Conservation (phyloP, 1,284 basidiomycete genomes). For the Malassezia globosa region DNA sequence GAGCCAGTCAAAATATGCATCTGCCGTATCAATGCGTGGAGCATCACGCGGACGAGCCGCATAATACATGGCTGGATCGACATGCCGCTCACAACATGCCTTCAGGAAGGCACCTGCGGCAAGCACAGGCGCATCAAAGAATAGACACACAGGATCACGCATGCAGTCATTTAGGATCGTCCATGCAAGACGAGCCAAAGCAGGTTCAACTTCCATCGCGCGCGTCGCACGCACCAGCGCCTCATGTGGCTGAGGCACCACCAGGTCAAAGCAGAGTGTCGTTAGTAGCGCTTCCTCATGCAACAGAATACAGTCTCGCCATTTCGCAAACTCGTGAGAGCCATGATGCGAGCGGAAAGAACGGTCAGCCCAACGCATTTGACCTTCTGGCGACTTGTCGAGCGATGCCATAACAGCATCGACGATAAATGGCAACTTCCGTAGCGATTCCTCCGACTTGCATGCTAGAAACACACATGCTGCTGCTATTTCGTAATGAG, state of each 20-base stretch:
- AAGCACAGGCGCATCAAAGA: constrained; percentile 39
- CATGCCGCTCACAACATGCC: constrained; percentile 23
- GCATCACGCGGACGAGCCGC: constrained; percentile 11
- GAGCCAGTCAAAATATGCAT: constrained; percentile 19
- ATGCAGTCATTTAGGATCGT: constrained; percentile 32
- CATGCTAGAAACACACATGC: constrained; percentile 81
- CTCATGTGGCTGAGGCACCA: constrained; percentile 65
- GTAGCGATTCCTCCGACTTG: constrained; percentile 76
- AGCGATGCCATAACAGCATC: constrained; percentile 62
- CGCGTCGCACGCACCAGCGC: constrained; percentile 32
- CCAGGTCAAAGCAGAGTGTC: constrained; percentile 80
- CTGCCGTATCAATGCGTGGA: constrained; percentile 7
- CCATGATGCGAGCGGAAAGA: constrained; percentile 23
- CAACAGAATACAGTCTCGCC: constrained; percentile 60
- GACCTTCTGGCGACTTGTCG: constrained; percentile 51
- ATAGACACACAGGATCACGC: constrained; percentile 29
- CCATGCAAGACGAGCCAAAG: constrained; percentile 29
- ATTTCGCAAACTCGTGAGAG: constrained; percentile 49
- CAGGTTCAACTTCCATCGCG: constrained; percentile 22
- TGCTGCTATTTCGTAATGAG: constrained; percentile 60
- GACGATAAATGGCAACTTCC: constrained; percentile 73
- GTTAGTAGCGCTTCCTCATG: constrained; percentile 75
- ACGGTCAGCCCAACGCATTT: constrained; percentile 34
- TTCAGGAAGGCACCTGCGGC: constrained; percentile 36
- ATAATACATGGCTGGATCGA: constrained; percentile 22